Conservation (phyloP, 805 yeast genomes). For the Suhomyces pyralidae region DNA sequence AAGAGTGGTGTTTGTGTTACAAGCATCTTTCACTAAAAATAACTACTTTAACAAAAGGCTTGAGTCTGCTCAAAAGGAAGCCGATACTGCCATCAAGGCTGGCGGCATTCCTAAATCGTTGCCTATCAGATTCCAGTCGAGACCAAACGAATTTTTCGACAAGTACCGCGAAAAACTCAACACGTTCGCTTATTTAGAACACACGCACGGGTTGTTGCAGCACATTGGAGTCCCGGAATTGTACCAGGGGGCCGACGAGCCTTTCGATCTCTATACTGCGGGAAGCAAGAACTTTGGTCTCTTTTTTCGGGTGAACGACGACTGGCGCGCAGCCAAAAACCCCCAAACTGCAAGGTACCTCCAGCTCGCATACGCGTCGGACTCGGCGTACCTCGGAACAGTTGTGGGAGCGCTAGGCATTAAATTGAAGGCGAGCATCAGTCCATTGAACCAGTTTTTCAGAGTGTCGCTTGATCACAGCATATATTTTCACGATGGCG, state of each 20-base stretch:
- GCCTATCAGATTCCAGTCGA: constrained; percentile 7
- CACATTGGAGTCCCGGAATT: constrained; percentile 25
- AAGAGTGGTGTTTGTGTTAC: constrained; percentile 19
- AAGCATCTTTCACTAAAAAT: constrained; percentile 22
- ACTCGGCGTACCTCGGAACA: constrained; percentile 30
- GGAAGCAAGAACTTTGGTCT: constrained; percentile 23
- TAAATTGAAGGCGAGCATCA: background rate
- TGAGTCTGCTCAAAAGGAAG: background rate
- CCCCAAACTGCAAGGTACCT: constrained; percentile 15
- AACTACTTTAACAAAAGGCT: constrained; percentile 9
- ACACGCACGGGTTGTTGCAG: constrained; percentile 27
- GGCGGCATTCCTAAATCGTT: background rate
- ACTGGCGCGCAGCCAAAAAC: constrained; percentile 22
- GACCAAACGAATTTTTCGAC: constrained; percentile 8
- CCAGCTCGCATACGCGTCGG: constrained; percentile 26
- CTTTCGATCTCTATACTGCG: background rate
- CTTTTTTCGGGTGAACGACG: constrained; percentile 30
- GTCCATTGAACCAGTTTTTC: constrained; percentile 19
- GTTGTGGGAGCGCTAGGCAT: constrained; percentile 25
- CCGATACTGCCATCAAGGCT: background rate
- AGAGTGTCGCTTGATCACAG: constrained; percentile 39
- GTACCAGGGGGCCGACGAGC: background rate
- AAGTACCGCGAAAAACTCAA: constrained; percentile 12
- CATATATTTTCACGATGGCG: constrained; percentile 32
- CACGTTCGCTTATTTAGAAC: constrained; percentile 16